These are phyloP conservation scores for Penicillium maclennaniae DNA, from an alignment of 495 filamentous ascomycete genomes.

Conservation along the genomic window DNA sequence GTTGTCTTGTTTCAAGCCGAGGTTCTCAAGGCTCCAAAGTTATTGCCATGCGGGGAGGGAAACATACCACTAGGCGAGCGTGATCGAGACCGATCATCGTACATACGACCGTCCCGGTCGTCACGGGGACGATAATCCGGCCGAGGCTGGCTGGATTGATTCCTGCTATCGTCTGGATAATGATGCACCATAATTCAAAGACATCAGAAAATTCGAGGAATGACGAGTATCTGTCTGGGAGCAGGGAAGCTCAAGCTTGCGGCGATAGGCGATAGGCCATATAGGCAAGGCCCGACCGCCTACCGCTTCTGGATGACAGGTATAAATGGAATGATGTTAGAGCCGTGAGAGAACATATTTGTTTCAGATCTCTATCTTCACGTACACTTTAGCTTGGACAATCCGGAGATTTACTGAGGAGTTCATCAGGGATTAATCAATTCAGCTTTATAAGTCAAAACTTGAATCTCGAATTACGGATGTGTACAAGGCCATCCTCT, in stretches of 20 bases:
- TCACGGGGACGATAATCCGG: constrained; percentile 31
- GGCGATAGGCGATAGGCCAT: constrained; percentile 7
- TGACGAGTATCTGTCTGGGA: constrained; percentile 3
- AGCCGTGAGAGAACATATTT: neutral
- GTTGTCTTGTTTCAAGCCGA: constrained; percentile 8
- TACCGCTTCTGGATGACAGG: neutral
- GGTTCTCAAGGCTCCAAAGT: constrained; percentile 6
- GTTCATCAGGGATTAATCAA: too few species aligned
- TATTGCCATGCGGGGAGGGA: constrained; percentile 42
- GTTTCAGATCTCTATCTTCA: neutral
- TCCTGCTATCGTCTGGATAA: constrained; percentile 28
- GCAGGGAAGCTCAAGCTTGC: neutral
- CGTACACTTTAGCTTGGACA: neutral
- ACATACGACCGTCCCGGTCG: constrained; percentile 46
- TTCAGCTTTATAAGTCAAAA: too few species aligned
- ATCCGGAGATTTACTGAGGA: too few species aligned
- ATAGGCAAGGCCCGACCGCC: constrained; percentile 17
- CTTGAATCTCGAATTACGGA: too few species aligned
- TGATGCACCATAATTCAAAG: constrained; percentile 31
- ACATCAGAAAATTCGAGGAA: constrained; percentile 8
- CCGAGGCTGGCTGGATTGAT: constrained; percentile 21
- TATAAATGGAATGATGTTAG: neutral
- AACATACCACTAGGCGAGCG: constrained; percentile 45
- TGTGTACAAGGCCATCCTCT: too few species aligned
- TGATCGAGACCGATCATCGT: constrained; percentile 47